These are phyloP conservation scores for Colletotrichum sp. DNA, from an alignment of 2,329 filamentous ascomycete species.

Conservation along the genomic window DNA sequence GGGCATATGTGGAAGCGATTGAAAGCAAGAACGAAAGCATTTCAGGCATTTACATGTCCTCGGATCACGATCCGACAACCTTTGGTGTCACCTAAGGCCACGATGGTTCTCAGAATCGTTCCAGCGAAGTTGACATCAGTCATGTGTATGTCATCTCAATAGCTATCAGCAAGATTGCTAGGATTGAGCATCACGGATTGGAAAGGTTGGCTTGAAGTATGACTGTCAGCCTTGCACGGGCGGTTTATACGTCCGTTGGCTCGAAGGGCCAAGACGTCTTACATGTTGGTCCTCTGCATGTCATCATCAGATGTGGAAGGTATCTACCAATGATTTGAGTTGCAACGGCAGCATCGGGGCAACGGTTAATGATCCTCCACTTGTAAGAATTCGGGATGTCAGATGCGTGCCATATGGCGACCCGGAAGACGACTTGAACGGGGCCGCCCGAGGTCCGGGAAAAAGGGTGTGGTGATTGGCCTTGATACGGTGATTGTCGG, in stretches of 20 bases:
- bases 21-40: not conserved
- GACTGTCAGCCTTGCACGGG: not conserved
- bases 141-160: not conserved
- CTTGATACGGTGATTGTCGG: not conserved
- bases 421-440: not conserved
- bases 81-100: not conserved
- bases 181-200: not conserved
- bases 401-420: not conserved
- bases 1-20: not conserved
- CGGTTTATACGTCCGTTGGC: not conserved
- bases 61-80: not conserved
- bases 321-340: not conserved
- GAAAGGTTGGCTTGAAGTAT: not conserved
- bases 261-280: not conserved
- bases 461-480: not conserved
- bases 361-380: not conserved
- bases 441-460: not conserved
- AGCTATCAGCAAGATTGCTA: not conserved
- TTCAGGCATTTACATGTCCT: fast-evolving
- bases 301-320: not conserved
- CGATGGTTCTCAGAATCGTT: not conserved
- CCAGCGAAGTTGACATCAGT: not conserved
- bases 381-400: not conserved
- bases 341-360: not conserved
- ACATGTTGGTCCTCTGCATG: not conserved